Evolutionary conservation across 345 rosid genomes (phyloP), one percentile per base, ranked within the genome.

Genomic region (Hypericum perforatum): DNA sequence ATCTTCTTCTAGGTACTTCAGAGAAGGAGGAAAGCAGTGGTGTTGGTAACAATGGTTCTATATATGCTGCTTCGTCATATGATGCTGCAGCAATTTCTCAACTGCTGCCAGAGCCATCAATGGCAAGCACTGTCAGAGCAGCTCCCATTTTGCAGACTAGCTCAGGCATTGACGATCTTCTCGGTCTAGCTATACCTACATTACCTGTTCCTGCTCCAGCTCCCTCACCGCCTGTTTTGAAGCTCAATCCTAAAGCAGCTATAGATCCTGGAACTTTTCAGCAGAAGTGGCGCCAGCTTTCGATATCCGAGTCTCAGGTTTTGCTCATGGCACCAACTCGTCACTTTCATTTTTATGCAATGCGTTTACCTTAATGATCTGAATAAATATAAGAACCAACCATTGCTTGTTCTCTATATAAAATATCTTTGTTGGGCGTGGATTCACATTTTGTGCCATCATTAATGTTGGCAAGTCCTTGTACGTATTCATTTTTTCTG

Each of bases 211-310:
- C 79, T 14, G 58, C 73, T 38, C 75, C 80, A 43, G 62, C 81
- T 56, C 70, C 79, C 36, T 45, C 78, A 38, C 77, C 82, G 49
- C 90, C 82, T 68, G 57, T 78, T 46, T 62, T 88, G 79, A 88
- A 82, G 69, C 98, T 92, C 37, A 81, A 81, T 70, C 46, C 95
- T 40, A 76, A 76, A 78, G 95, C 94, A 73, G 73, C 68, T 60
- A 72, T 88, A 12, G 89, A 85, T 57, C 95, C 95, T 55, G 74
- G 78, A 73, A 73, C 82, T 57, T 87, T 91, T 66, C 96, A 87
- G 73, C 86, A 82, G 62, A 87, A 87, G 66, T 91, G 95, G 96
- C 95, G 88, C 63, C 96, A 91, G 54, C 69, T 91, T 44, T 80
- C 95, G 11, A 50, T 81, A 56, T 66, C 95, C 53, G 45, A 75